Conservation (phyloP, 2,329 filamentous ascomycete species). For the Fusarium sarcochroum region DNA sequence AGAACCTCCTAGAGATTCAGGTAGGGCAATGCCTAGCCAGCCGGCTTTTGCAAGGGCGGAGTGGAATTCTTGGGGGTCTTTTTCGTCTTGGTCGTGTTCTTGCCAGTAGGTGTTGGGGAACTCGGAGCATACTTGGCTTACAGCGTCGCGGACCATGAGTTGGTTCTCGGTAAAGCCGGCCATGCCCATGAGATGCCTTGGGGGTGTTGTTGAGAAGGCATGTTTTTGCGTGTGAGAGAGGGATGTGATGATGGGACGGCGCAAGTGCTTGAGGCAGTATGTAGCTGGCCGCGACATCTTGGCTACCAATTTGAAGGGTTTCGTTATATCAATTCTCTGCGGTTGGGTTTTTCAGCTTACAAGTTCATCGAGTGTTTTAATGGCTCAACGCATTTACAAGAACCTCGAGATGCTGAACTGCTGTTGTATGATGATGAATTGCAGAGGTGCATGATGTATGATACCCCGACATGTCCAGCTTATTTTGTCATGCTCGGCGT, state of each 20-base stretch:
- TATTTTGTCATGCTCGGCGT: neutral
- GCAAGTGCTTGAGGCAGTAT: slow-evolving; percentile 19
- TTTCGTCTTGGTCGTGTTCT: slow-evolving; percentile 76
- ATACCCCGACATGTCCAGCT: slow-evolving; percentile 1
- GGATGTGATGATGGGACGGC: slow-evolving; percentile 20
- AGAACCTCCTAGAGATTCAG: slow-evolving; percentile 80
- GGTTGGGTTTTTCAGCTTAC: neutral
- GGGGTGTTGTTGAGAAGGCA: slow-evolving; percentile 55
- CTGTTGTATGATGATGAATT: neutral
- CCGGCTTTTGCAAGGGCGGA: slow-evolving; percentile 80
- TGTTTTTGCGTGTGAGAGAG: neutral
- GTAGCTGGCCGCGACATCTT: slow-evolving; percentile 32
- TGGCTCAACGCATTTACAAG: no score
- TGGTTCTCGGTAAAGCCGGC: slow-evolving; percentile 81
- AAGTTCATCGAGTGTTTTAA: neutral
- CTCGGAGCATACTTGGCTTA: slow-evolving; percentile 75
- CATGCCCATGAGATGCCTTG: slow-evolving; percentile 74
- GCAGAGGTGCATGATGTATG: neutral
- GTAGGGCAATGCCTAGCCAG: slow-evolving; percentile 86
- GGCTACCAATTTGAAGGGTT: neutral
- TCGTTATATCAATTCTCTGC: neutral
- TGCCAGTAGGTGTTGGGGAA: slow-evolving; percentile 86
- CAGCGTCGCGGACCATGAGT: slow-evolving; percentile 78
- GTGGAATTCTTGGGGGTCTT: slow-evolving; percentile 83
- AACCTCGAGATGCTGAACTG: no score